phyloP scores from a whole-genome alignment of 805 yeast species.

The Ogataea nakhonphanomensis region DNA sequence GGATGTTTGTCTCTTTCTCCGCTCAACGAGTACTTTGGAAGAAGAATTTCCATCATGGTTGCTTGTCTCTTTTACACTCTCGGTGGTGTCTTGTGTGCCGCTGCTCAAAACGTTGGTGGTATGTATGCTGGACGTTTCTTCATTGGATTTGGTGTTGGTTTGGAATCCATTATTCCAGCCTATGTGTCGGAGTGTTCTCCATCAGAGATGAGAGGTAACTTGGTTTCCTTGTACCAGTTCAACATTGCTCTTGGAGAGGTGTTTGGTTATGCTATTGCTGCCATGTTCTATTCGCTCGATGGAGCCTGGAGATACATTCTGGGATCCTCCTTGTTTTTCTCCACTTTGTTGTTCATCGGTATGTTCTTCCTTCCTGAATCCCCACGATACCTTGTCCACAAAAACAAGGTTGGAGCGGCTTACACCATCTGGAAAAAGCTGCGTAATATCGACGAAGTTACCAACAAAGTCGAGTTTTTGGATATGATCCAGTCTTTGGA shows the following conservation, averaged over 20 bases:
- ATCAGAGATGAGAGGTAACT: slow-evolving; percentile 52
- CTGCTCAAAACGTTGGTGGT: slow-evolving; percentile 41
- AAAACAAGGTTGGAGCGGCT: slow-evolving; percentile 50
- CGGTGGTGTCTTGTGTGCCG: slow-evolving; percentile 60
- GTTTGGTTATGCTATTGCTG: slow-evolving; percentile 60
- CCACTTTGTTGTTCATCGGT: slow-evolving; percentile 48
- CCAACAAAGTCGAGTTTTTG: slow-evolving; percentile 50
- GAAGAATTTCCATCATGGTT: slow-evolving; percentile 50
- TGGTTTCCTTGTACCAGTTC: slow-evolving; percentile 62
- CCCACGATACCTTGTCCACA: slow-evolving; percentile 53
- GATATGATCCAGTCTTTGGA: slow-evolving; percentile 53
- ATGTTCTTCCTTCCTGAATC: slow-evolving; percentile 57
- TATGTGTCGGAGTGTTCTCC: slow-evolving; percentile 63
- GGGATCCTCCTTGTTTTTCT: slow-evolving; percentile 59
- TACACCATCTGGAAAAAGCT: slow-evolving; percentile 53
- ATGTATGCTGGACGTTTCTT: slow-evolving; percentile 59
- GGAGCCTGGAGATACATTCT: slow-evolving; percentile 67
- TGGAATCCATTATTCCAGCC: slow-evolving; percentile 64
- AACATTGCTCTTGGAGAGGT: slow-evolving; percentile 67
- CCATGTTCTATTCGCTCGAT: slow-evolving; percentile 51
- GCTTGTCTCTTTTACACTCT: slow-evolving; percentile 59
- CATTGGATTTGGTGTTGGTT: slow-evolving; percentile 62
- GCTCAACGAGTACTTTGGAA: slow-evolving; percentile 51
- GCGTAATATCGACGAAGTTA: slow-evolving; percentile 43
- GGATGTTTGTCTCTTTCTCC: slow-evolving; percentile 63